Evolutionary conservation across 257 asterid species (phyloP).

Genomic region (Penstemon newberryi): DNA sequence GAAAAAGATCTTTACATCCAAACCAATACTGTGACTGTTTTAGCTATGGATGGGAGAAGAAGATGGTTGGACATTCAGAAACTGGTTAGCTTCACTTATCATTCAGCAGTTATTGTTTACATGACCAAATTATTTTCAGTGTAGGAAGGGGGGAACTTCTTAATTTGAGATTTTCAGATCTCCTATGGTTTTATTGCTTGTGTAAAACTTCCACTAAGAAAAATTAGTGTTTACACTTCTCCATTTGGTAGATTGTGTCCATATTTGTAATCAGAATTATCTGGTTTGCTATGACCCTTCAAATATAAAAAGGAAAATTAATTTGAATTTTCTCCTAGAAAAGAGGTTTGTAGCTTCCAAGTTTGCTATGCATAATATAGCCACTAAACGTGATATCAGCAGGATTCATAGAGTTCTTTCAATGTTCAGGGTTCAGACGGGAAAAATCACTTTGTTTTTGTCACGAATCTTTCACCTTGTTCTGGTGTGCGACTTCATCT

Average conservation of each 20-base stretch:
- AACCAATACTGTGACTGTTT: slow-evolving; percentile 73
- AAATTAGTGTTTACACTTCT: slow-evolving; percentile 15
- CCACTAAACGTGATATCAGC: slow-evolving; percentile 2
- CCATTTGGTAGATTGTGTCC: neutral
- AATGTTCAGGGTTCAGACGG: slow-evolving; percentile 67
- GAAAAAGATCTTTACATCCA: slow-evolving; percentile 85
- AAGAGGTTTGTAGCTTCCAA: slow-evolving; percentile 18
- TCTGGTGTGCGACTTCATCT: slow-evolving; percentile 92
- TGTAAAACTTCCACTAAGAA: slow-evolving; percentile 2
- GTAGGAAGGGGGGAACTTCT: slow-evolving; percentile 11
- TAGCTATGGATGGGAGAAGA: slow-evolving; percentile 98
- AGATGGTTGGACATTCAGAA: slow-evolving; percentile 96
- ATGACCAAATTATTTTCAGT: neutral
- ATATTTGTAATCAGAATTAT: slow-evolving; percentile 1
- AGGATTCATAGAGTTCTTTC: slow-evolving; percentile 32
- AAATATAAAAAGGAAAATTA: neutral
- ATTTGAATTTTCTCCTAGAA: slow-evolving; percentile 13
- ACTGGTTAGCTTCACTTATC: slow-evolving; percentile 63
- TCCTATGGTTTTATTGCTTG: slow-evolving; percentile 19
- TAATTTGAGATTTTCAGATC: slow-evolving; percentile 13
- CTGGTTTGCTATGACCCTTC: slow-evolving; percentile 1
- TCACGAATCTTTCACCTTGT: slow-evolving; percentile 95
- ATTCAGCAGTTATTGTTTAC: slow-evolving; percentile 20
- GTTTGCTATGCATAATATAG: slow-evolving; percentile 17
- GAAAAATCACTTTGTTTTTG: slow-evolving; percentile 74